phyloP scores from a whole-genome alignment of 176 grass and related monocot species.

The Cocos nucifera region DNA sequence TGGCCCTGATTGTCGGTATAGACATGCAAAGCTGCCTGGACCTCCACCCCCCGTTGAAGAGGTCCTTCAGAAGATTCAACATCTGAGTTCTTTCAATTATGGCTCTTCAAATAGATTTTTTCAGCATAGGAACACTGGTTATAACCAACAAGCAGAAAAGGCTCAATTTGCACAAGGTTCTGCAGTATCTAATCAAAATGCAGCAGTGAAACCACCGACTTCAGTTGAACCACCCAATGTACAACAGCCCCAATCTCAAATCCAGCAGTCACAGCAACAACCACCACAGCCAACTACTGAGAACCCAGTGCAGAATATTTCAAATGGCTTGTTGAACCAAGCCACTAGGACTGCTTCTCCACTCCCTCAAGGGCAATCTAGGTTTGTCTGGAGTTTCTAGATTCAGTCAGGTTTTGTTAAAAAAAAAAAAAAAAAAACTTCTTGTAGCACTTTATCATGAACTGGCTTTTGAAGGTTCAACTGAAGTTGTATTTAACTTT shows the following conservation, averaged over 20 bases:
- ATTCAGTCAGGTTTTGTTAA: conserved; percentile 36
- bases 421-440: not conserved
- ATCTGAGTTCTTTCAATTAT: conserved; percentile 36
- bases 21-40: conserved; percentile 57
- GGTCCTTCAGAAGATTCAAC: conserved; percentile 79
- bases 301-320: conserved; percentile 40
- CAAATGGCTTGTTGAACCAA: conserved; percentile 52
- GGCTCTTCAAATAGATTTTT: conserved; percentile 41
- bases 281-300: conserved; percentile 42
- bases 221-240: conserved; percentile 28
- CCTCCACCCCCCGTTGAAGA: conserved; percentile 72
- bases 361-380: conserved; percentile 93
- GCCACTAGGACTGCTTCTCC: conserved; percentile 58
- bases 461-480: conserved; percentile 3
- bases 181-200: conserved; percentile 44
- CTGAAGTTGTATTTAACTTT: conserved; percentile 18
- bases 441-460: conserved; percentile 18
- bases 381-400: conserved; percentile 99
- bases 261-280: conserved; percentile 41
- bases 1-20: conserved; percentile 78
- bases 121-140: conserved; percentile 59
- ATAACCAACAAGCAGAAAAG: conserved; percentile 62
- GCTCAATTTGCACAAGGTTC: conserved; percentile 43
- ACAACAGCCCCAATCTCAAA: conserved; percentile 33
- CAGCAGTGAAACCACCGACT: conserved; percentile 26